Evolutionary conservation across 2,329 filamentous ascomycete genomes (phyloP).

Genomic region (Endothia cerciana): DNA sequence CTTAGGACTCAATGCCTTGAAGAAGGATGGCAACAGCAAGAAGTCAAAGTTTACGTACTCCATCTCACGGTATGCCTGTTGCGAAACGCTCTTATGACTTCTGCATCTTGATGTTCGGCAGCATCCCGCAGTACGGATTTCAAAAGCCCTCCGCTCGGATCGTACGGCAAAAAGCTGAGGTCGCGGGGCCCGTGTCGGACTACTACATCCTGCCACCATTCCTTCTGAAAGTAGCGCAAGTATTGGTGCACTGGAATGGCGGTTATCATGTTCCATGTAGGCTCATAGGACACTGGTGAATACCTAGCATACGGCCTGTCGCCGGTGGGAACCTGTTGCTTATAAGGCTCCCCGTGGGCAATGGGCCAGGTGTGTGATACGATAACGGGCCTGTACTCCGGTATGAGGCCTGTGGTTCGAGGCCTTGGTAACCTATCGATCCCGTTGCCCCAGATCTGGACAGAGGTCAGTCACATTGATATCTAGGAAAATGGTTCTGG

Average conservation of each 20-base stretch:
- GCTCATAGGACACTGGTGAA: not conserved
- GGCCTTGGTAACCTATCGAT: not conserved
- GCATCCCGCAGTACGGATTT: not conserved
- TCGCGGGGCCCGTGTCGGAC: not conserved
- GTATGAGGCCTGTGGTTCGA: not conserved
- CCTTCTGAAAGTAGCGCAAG: not conserved
- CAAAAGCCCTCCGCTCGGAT: not conserved
- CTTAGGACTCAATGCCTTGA: no score
- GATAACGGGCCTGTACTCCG: not conserved
- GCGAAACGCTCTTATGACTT: not conserved
- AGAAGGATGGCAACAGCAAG: no score
- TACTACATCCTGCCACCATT: not conserved
- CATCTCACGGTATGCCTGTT: not conserved
- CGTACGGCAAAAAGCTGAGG: not conserved
- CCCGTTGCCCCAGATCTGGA: not conserved
- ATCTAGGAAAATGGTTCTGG: not conserved
- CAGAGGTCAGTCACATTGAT: no score
- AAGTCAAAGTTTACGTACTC: not conserved
- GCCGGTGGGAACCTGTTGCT: not conserved
- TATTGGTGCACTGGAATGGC: not conserved
- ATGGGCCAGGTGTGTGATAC: not conserved
- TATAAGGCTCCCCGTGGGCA: not conserved
- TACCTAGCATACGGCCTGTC: not conserved
- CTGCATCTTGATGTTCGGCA: not conserved
- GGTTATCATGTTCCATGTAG: not conserved